phyloP scores from a whole-genome alignment of 805 yeast genomes.

The Hanseniaspora singularis region DNA sequence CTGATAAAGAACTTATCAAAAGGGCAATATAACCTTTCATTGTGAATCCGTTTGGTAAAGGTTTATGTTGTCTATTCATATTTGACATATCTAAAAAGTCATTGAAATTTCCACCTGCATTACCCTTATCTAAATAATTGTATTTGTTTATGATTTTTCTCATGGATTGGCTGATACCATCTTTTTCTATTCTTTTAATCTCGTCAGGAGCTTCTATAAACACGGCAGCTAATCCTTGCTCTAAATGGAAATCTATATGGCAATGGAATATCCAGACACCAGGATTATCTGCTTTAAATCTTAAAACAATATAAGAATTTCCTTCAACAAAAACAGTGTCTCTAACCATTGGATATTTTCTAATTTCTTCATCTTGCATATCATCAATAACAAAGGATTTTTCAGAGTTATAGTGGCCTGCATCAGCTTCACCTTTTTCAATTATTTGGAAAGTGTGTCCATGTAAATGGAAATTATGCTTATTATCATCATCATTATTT shows the following conservation, averaged over 20 bases:
- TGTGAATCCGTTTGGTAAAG: conserved; percentile 64
- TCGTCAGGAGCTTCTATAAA: conserved; percentile 58
- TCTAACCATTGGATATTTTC: conserved; percentile 47
- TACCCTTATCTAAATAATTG: conserved; percentile 41
- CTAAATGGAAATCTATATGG: conserved; percentile 76
- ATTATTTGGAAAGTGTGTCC: conserved; percentile 61
- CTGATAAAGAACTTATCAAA: conserved; percentile 40
- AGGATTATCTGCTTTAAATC: conserved; percentile 77
- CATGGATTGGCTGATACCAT: conserved; percentile 33
- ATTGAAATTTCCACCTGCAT: conserved; percentile 57
- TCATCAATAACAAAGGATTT: conserved; percentile 19
- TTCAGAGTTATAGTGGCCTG: conserved; percentile 41
- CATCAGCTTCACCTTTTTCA: conserved; percentile 42
- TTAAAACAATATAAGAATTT: conserved; percentile 52
- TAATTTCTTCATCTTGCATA: conserved; percentile 20
- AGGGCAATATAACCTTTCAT: conserved; percentile 57
- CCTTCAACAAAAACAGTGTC: conserved; percentile 62
- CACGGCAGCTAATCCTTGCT: conserved; percentile 65
- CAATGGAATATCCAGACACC: conserved; percentile 95
- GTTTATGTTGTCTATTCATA: conserved; percentile 46
- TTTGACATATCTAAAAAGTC: conserved; percentile 49
- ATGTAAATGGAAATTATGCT: conserved; percentile 69
- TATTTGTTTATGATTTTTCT: conserved; percentile 38
- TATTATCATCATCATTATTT: conserved; percentile 68
- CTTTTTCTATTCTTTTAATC: conserved; percentile 32